These are phyloP conservation scores for Penicillium glabrum DNA, from an alignment of 2,329 filamentous ascomycete species.

Conservation along the genomic window DNA sequence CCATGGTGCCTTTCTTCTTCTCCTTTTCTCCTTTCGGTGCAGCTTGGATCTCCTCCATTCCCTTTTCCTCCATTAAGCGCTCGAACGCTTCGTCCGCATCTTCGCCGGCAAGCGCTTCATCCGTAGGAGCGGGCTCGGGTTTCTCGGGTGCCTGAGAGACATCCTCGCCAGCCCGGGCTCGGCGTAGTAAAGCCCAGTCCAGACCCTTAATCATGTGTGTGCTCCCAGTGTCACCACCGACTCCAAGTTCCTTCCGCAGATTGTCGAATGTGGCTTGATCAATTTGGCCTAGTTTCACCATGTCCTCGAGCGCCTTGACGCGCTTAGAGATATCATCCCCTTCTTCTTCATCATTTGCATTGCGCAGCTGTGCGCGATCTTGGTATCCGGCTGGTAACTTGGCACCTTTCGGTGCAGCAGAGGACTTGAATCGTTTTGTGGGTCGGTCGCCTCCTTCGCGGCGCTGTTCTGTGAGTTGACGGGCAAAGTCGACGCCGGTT, in stretches of 20 bases:
- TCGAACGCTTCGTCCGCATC: conserved; percentile 65
- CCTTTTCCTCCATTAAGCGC: conserved; percentile 40
- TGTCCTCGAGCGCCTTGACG: conserved; percentile 76
- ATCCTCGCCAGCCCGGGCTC: conserved; percentile 53
- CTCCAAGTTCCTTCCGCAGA: conserved; percentile 68
- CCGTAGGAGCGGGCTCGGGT: conserved; percentile 29
- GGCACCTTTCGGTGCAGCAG: conserved; percentile 75
- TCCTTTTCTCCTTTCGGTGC: conserved; percentile 40
- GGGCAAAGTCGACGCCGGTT: conserved; percentile 70
- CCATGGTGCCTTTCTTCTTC: conserved; percentile 53
- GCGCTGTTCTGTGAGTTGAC: conserved; percentile 75
- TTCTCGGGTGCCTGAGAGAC: conserved; percentile 41
- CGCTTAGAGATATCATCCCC: conserved; percentile 60
- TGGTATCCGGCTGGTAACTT: conserved; percentile 78
- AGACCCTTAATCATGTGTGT: conserved; percentile 91
- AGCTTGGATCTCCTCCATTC: conserved; percentile 29
- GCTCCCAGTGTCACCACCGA: conserved; percentile 75
- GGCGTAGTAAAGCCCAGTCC: conserved; percentile 70
- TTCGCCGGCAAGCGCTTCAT: conserved; percentile 35
- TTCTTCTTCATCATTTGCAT: conserved; percentile 56
- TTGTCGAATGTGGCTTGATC: conserved; percentile 76
- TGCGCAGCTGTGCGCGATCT: conserved; percentile 71
- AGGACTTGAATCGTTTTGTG: conserved; percentile 72
- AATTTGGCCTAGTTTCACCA: conserved; percentile 80
- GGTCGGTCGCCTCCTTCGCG: conserved; percentile 55